These are phyloP conservation scores for Colletotrichum sp. DNA, from an alignment of 2,329 filamentous ascomycete species.

Conservation along the genomic window DNA sequence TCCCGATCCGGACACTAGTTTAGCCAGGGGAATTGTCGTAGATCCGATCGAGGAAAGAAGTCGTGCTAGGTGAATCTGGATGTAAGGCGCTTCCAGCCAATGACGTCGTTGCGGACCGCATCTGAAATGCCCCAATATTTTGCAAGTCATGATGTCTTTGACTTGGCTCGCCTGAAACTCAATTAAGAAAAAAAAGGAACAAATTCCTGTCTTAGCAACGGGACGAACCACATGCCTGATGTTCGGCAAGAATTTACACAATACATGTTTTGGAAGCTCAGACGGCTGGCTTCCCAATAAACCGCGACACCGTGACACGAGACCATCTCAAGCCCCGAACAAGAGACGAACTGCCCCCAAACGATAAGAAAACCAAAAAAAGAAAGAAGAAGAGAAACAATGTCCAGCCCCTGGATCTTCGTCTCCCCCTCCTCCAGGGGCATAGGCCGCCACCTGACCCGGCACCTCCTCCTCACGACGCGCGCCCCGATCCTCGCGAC, in stretches of 20 bases:
- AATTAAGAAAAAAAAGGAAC: background rate
- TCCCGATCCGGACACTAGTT: background rate
- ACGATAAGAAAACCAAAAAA: background rate
- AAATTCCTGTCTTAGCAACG: background rate
- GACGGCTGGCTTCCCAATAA: background rate
- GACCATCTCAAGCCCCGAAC: background rate
- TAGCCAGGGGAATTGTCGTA: background rate
- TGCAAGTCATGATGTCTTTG: conserved; percentile 24
- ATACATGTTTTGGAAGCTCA: background rate
- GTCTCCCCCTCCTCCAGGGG: conserved; percentile 53
- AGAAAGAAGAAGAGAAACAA: conserved; percentile 20
- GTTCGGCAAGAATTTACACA: background rate
- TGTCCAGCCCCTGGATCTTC: conserved; percentile 57
- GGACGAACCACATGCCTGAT: background rate
- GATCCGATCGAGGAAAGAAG: background rate
- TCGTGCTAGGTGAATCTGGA: background rate
- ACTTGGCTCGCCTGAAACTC: conserved; percentile 3
- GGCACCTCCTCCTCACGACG: conserved; percentile 52
- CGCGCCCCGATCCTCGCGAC: conserved; percentile 53
- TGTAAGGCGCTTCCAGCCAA: background rate
- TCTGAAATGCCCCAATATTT: background rate
- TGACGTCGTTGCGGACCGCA: conserved; percentile 9
- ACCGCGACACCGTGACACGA: background rate
- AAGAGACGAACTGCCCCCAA: background rate
- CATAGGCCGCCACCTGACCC: conserved; percentile 53